phyloP scores from a whole-genome alignment of 2,329 filamentous ascomycete genomes.

The Colletotrichum spinosum region DNA sequence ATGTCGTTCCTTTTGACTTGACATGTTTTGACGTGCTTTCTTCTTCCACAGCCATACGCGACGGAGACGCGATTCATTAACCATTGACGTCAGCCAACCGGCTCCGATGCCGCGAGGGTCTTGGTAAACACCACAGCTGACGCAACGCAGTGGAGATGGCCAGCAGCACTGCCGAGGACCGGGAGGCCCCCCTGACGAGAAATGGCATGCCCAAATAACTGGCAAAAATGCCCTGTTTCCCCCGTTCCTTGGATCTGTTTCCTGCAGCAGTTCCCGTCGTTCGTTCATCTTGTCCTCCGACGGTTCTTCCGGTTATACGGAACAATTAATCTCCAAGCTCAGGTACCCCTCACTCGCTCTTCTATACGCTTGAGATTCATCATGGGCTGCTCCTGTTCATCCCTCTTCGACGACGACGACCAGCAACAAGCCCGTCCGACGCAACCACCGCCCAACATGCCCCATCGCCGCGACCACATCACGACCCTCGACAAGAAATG shows the following conservation, averaged over 20 bases:
- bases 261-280: background rate
- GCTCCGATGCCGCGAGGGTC: background rate
- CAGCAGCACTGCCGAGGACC: background rate
- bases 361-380: background rate
- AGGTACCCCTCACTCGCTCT: background rate
- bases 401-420: conserved; percentile 16
- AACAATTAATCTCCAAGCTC: background rate
- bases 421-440: conserved; percentile 17
- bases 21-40: background rate
- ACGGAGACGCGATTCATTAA: background rate
- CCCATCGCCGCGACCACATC: conserved; percentile 33
- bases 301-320: no score
- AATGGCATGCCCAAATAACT: background rate
- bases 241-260: background rate
- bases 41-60: background rate
- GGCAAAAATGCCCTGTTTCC: background rate
- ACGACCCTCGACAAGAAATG: conserved; percentile 44
- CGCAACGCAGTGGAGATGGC: conserved; percentile 5
- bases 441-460: conserved; percentile 36
- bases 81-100: conserved; percentile 18
- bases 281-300: no score
- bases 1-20: no score
- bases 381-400: conserved; percentile 23
- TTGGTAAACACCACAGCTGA: conserved; percentile 8
- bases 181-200: background rate